Evolutionary conservation across 2,329 filamentous ascomycete genomes (phyloP).

Genomic region (Ceratocystis albifundus): DNA sequence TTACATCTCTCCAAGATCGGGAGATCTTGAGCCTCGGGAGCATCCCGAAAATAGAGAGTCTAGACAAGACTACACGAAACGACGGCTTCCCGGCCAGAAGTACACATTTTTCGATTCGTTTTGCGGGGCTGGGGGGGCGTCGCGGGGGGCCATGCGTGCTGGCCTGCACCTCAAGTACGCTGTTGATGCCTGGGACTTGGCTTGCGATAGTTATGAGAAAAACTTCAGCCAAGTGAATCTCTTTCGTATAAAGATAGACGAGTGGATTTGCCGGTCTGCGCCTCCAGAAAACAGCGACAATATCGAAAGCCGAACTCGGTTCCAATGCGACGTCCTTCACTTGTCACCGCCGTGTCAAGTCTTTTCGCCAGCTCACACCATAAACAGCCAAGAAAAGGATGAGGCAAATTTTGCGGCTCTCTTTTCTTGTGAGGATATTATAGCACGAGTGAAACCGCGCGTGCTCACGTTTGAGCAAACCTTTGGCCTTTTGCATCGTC

Average conservation of each 20-base stretch:
- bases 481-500: conserved; percentile 48
- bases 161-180: conserved; percentile 50
- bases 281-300: conserved; percentile 21
- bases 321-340: conserved; percentile 51
- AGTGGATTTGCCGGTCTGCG: conserved; percentile 35
- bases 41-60: not conserved
- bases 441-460: conserved; percentile 50
- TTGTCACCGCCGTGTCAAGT: conserved; percentile 67
- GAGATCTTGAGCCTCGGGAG: not conserved
- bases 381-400: conserved; percentile 52
- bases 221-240: conserved; percentile 48
- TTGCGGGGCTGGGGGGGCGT: conserved; percentile 60
- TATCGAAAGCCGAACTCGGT: conserved; percentile 30
- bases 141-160: conserved; percentile 46
- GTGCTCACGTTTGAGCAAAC: conserved; percentile 72
- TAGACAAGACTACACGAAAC: not conserved
- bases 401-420: conserved; percentile 54
- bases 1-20: conserved; percentile 7
- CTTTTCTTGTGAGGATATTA: conserved; percentile 42
- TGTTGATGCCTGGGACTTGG: conserved; percentile 50
- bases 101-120: conserved; percentile 64
- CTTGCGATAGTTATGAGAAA: conserved; percentile 44
- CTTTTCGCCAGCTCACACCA: conserved; percentile 61
- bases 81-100: conserved; percentile 31
- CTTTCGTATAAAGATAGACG: conserved; percentile 37